Base-by-base conservation (phyloP, 768 basidiomycete species). In the Leccinum rimulosum region DNA sequence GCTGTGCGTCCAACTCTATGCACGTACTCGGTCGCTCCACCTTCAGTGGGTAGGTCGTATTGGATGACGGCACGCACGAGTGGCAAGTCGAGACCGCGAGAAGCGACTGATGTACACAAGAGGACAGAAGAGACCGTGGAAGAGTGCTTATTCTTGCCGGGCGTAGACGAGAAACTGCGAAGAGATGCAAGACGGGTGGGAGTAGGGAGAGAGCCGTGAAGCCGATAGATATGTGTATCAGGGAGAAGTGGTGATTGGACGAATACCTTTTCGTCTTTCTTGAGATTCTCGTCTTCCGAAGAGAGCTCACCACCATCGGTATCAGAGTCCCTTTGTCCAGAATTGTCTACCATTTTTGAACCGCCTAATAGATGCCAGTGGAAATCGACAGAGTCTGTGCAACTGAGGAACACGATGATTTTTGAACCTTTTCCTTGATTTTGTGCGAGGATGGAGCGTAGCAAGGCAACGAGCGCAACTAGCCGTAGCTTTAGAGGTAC, bases 1-100 rank as follows among this genome's bases (percentile, higher is more conserved):
- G 97, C 97, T 3, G 97, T 99, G 53, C 97, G 87, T 30, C 97
- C 97, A 8, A 98, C 93, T 50, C 97, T 85, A 76, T 99, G 97
- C 10, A 99, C 87, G 66, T 99, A 98, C 71, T 99, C 97, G 11
- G 89, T 97, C 28, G 88, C 87, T 10, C 97, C 96, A 17, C 95
- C 92, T 77, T 99, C 97, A 0, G 97, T 98, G 1, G 97, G 96
- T 22, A 98, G 83, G 71, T 99, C 97, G 68, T 97, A 97, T 69
- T 99, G 97, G 33, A 98, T 77, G 61, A 99, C 95, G 3, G 93
- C 91, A 36, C 89, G 87, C 7, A 98, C 95, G n/a, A 91, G 82
- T 6, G 95, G 95, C 28, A 99, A 79, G 75, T 98, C 96, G 27
- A 99, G 83, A 69, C 97, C 97, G 70, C 97, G 93, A n/a, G 97